These are phyloP conservation scores for Cyberlindnera euphorbiiphila DNA, from an alignment of 805 yeast genomes.

Conservation along the genomic window DNA sequence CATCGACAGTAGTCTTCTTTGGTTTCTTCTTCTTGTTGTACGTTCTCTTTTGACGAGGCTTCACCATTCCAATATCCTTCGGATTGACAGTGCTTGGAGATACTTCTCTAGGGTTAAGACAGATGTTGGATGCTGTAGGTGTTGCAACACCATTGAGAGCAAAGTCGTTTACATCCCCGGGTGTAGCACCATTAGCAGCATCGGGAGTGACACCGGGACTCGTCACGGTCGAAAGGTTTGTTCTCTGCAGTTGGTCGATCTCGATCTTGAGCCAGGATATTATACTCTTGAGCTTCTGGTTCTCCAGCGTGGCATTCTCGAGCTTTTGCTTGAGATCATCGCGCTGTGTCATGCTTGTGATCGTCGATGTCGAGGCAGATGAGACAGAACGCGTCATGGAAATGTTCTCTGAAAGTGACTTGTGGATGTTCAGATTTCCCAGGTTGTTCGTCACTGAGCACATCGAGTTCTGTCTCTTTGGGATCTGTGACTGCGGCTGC, in stretches of 20 bases:
- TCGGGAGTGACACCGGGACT: too few species aligned
- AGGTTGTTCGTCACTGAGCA: constrained; percentile 16
- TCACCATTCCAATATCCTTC: constrained; percentile 20
- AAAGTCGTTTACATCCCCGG: too few species aligned
- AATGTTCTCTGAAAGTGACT: constrained; percentile 10
- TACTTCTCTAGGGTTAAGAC: constrained; percentile 17
- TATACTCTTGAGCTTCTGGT: constrained; percentile 40
- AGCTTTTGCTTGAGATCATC: constrained; percentile 29
- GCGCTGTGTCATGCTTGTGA: not conserved
- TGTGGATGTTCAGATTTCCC: constrained; percentile 16
- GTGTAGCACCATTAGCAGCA: too few species aligned
- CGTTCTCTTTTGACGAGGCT: constrained; percentile 20
- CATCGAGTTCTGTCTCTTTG: constrained; percentile 13
- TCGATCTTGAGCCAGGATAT: constrained; percentile 38
- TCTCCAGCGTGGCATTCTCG: constrained; percentile 41
- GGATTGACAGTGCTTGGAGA: constrained; percentile 26
- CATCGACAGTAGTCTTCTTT: constrained; percentile 7
- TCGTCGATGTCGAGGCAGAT: constrained; percentile 2
- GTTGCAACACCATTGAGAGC: too few species aligned
- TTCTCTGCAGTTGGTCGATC: constrained; percentile 28
- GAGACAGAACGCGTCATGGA: constrained; percentile 1
- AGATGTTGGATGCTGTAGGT: constrained; percentile 5
- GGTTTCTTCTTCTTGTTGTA: constrained; percentile 25
- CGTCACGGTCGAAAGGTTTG: not conserved
- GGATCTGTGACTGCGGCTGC: constrained; percentile 3